These are phyloP conservation scores for Globomyces sp. DNA, from an alignment of 371 early-diverging fungal genomes.

Conservation along the genomic window DNA sequence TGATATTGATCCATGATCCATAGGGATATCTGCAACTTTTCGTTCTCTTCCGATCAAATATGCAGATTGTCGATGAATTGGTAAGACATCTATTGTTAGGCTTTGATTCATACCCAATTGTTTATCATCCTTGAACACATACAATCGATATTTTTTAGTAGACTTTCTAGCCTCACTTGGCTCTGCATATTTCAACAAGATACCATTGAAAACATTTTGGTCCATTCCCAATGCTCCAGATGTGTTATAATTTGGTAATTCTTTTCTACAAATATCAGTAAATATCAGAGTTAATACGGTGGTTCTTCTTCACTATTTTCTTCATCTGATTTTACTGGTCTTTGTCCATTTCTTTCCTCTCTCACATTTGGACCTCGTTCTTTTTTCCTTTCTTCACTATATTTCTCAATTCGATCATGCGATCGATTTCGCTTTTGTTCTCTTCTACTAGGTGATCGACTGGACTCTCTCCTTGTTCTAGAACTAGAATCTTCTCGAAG, in stretches of 20 bases:
- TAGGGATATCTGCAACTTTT: slow-evolving; percentile 86
- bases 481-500: neutral
- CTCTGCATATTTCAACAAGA: slow-evolving; percentile 74
- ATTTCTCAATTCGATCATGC: neutral
- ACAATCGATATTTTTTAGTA: slow-evolving; percentile 70
- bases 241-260: slow-evolving; percentile 74
- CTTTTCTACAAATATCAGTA: slow-evolving; percentile 39
- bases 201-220: slow-evolving; percentile 78
- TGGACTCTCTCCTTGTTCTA: neutral
- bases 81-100: slow-evolving; percentile 65
- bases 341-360: neutral
- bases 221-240: slow-evolving; percentile 87
- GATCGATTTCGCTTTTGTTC: neutral
- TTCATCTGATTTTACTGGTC: slow-evolving; percentile 3
- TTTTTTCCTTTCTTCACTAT: neutral
- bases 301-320: neutral
- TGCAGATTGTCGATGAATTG: slow-evolving; percentile 82
- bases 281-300: neutral
- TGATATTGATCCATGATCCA: slow-evolving; percentile 85
- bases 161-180: slow-evolving; percentile 89
- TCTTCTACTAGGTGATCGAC: neutral
- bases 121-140: slow-evolving; percentile 88
- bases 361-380: neutral
- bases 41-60: slow-evolving; percentile 90
- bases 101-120: slow-evolving; percentile 53